Percentiles rank a stretch among this genome's conserved stretches.
phyloP scores from a whole-genome alignment of 306 rosid species.

The Quercus mongolica region DNA sequence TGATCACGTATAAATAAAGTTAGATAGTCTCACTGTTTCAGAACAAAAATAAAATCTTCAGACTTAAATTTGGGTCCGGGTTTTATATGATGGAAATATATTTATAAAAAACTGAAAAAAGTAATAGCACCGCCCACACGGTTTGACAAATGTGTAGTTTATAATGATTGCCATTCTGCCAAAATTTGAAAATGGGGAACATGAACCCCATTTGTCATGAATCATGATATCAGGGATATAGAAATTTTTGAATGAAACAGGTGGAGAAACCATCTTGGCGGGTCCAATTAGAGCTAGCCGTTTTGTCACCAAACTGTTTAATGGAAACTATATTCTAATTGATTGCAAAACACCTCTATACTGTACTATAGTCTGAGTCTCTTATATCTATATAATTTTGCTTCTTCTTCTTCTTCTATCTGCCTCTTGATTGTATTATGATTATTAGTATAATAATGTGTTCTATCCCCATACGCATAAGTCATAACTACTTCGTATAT shows the following conservation, averaged over 20 bases:
- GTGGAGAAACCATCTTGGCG: conserved; percentile 5
- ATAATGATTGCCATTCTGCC: no score
- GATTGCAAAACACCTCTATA: not conserved
- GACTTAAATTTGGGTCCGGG: not conserved
- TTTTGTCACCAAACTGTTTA: conserved; percentile 20
- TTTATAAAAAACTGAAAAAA: not conserved
- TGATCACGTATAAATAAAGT: no score
- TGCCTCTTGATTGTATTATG: no score
- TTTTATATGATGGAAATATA: not conserved
- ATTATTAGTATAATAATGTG: no score
- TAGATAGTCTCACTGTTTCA: not conserved
- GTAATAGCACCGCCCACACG: not conserved
- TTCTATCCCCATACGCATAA: no score
- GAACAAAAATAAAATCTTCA: not conserved
- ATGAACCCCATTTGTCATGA: not conserved
- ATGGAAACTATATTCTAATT: not conserved
- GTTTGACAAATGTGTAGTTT: not conserved
- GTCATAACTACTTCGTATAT: no score
- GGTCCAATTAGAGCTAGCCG: conserved; percentile 8
- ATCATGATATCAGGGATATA: not conserved
- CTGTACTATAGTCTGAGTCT: no score
- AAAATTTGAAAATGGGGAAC: not conserved
- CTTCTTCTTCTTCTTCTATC: no score
- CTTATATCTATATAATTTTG: no score
- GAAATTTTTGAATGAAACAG: not conserved